Conservation (phyloP, 208 protist genomes). For the Trypanosoma avium region DNA sequence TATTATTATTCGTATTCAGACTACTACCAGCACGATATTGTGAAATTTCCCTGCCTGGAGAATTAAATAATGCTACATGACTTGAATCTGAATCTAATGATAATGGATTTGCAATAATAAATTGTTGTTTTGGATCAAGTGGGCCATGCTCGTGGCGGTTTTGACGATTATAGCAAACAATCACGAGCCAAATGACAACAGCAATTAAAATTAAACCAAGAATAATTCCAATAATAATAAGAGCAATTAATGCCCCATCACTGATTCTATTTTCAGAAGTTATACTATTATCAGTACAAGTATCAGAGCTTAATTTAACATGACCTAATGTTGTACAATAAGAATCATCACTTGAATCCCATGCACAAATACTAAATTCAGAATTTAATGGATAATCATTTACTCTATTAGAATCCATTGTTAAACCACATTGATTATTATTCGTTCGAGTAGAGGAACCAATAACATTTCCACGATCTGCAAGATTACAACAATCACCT, state of each 20-base stretch:
- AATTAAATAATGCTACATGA: background rate
- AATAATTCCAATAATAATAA: slow-evolving; percentile 44
- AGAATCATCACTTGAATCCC: slow-evolving; percentile 34
- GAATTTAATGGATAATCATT: slow-evolving; percentile 27
- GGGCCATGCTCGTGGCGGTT: too few species aligned
- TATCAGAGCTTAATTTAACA: slow-evolving; percentile 31
- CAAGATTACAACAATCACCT: slow-evolving; percentile 54
- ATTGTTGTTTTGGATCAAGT: too few species aligned
- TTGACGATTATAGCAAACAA: too few species aligned
- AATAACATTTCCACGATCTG: slow-evolving; percentile 29
- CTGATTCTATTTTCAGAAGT: slow-evolving; percentile 27
- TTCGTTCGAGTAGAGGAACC: slow-evolving; percentile 20
- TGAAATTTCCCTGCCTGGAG: background rate
- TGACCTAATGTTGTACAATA: slow-evolving; percentile 55
- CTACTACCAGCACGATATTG: background rate
- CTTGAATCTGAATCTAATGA: background rate
- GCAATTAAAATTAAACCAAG: slow-evolving; percentile 33
- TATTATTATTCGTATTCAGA: too few species aligned
- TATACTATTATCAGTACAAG: slow-evolving; percentile 12
- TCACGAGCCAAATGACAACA: slow-evolving; percentile 37
- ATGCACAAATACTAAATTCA: slow-evolving; percentile 55
- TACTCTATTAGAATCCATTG: slow-evolving; percentile 25
- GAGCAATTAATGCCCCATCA: slow-evolving; percentile 25
- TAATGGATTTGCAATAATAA: background rate
- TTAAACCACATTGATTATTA: slow-evolving; percentile 38